Evolutionary conservation across 106 monocot genomes (phyloP).

Genomic region (Dendrobium catenatum): DNA sequence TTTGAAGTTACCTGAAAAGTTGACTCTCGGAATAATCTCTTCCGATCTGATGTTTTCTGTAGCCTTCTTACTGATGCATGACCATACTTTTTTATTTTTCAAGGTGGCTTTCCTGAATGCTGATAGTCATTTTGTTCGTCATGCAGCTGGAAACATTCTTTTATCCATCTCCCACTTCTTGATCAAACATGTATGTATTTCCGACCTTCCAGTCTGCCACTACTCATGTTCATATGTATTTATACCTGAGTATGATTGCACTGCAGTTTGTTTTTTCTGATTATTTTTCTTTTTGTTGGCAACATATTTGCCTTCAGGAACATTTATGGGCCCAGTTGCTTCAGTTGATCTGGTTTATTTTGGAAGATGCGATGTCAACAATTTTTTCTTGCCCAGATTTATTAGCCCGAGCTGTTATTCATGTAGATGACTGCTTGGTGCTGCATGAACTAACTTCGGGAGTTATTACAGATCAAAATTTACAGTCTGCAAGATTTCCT

Average conservation of each 20-base stretch:
- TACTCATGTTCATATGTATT: not conserved
- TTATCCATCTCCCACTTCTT: conserved; percentile 31
- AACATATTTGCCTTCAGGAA: conserved; percentile 19
- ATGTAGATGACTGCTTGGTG: conserved; percentile 9
- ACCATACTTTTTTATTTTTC: not conserved
- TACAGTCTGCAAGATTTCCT: conserved; percentile 25
- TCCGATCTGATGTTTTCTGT: not conserved
- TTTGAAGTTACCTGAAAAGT: not conserved
- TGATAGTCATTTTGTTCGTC: conserved; percentile 46
- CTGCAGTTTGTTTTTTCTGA: not conserved
- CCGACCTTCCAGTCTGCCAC: not conserved
- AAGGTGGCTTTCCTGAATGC: conserved; percentile 37
- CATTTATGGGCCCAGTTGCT: conserved; percentile 39
- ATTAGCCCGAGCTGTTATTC: conserved; percentile 7
- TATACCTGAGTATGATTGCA: not conserved
- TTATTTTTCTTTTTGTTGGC: not conserved
- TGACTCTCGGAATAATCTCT: not conserved
- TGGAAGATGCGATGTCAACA: conserved; percentile 25
- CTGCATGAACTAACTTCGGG: not conserved
- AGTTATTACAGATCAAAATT: conserved; percentile 7
- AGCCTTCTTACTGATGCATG: conserved; percentile 1
- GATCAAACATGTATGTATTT: conserved; percentile 41
- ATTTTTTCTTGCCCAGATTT: conserved; percentile 7
- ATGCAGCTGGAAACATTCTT: conserved; percentile 48
- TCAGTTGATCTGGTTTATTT: conserved; percentile 37